Conservation (phyloP, 371 early-diverging fungal genomes). For the Mucor sp. region DNA sequence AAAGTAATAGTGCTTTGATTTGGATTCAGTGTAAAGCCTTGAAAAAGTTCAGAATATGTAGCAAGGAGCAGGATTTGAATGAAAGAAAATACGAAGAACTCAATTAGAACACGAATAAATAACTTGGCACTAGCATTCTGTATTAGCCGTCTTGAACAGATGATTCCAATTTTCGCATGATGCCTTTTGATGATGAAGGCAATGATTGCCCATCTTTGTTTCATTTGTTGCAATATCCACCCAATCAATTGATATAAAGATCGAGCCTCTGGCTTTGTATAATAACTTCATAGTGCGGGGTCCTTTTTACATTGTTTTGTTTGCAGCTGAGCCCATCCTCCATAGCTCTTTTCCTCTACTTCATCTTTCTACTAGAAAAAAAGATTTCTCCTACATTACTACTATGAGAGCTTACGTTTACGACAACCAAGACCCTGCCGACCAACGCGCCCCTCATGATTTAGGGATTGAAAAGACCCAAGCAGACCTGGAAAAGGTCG, state of each 20-base stretch:
- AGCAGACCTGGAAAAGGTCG: slow-evolving; percentile 64
- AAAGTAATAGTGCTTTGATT: not conserved
- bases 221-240: not conserved
- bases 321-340: not conserved
- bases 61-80: too few relatives aligned
- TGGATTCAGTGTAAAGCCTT: not conserved
- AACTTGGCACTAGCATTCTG: too few relatives aligned
- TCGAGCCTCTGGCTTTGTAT: not conserved
- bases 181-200: not conserved
- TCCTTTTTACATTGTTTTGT: not conserved
- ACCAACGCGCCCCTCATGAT: slow-evolving; percentile 79
- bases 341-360: not conserved
- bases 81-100: too few relatives aligned
- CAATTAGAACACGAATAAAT: too few relatives aligned
- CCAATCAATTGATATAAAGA: not conserved
- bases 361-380: not conserved
- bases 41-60: not conserved
- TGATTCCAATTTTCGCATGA: not conserved
- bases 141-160: too few relatives aligned
- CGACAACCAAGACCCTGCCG: slow-evolving; percentile 47
- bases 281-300: not conserved
- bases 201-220: not conserved
- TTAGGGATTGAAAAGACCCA: slow-evolving; percentile 59
- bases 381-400: not conserved
- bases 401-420: slow-evolving; percentile 77